Conservation (phyloP, 2,329 filamentous ascomycete species). For the Aspergillus latus region DNA sequence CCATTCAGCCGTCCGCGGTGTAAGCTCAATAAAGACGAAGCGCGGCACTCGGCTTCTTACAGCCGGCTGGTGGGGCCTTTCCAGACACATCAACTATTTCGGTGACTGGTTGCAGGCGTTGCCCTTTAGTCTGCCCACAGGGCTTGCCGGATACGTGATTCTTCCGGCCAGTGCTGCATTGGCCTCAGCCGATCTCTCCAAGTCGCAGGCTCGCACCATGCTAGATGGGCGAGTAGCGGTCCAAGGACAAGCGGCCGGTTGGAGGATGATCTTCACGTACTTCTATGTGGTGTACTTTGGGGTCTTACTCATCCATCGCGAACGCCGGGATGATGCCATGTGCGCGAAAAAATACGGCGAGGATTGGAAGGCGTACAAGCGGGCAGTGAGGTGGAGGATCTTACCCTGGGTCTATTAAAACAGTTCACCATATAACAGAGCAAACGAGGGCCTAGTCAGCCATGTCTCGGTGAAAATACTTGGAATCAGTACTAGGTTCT, state of each 20-base stretch:
- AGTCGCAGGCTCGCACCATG: constrained; percentile 38
- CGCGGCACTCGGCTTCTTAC: constrained; percentile 75
- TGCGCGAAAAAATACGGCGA: constrained; percentile 83
- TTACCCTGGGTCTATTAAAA: constrained; percentile 3
- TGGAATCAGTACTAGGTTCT: too few species aligned
- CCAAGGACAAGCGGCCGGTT: constrained; percentile 51
- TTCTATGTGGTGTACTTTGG: constrained; percentile 92
- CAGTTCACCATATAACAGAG: too few species aligned
- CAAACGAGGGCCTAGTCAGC: too few species aligned
- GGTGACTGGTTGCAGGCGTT: constrained; percentile 91
- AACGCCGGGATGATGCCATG: constrained; percentile 81
- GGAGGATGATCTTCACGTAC: constrained; percentile 82
- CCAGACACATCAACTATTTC: constrained; percentile 89
- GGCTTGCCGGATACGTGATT: constrained; percentile 75
- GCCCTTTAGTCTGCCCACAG: constrained; percentile 82
- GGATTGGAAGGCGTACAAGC: constrained; percentile 81
- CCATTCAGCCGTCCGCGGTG: constrained; percentile 72
- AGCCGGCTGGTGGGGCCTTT: constrained; percentile 86
- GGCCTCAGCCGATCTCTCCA: constrained; percentile 28
- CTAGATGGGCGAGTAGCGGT: constrained; percentile 42
- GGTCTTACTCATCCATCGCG: constrained; percentile 77
- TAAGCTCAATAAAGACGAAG: constrained; percentile 80
- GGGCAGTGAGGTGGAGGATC: constrained; percentile 3
- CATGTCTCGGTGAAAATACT: too few species aligned
- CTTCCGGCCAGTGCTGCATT: constrained; percentile 24